A percentile compares a stretch with the other conserved stretches of the same genome.
Conservation (phyloP, 441 rosid species). For the Omphalea diandra region DNA sequence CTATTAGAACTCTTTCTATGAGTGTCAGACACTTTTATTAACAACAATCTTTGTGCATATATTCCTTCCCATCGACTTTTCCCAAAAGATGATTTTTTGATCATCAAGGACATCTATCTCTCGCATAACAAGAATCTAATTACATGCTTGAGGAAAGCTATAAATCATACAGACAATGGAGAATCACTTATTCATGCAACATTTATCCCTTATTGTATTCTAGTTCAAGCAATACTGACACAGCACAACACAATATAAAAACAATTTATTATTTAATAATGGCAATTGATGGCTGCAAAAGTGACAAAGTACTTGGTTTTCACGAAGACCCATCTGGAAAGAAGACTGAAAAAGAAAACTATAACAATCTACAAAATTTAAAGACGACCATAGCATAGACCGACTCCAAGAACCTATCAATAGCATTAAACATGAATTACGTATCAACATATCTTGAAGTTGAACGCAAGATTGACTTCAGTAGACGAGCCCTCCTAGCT, state of each 20-base stretch:
- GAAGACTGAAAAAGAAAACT: constrained; percentile 21
- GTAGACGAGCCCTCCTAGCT: too few relatives aligned
- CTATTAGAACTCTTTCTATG: constrained; percentile 38
- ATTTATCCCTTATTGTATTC: constrained; percentile 25
- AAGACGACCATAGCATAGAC: neutral
- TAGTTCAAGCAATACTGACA: constrained; percentile 22
- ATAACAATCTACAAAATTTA: constrained; percentile 3
- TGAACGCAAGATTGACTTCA: neutral
- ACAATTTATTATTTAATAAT: constrained; percentile 20
- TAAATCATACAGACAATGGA: constrained; percentile 6
- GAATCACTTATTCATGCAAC: constrained; percentile 31
- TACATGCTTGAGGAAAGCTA: constrained; percentile 26
- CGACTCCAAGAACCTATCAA: too few relatives aligned
- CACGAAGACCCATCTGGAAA: constrained; percentile 28
- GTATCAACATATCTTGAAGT: neutral
- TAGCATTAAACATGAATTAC: constrained; percentile 11
- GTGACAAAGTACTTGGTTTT: constrained; percentile 18
- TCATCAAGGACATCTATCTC: constrained; percentile 32
- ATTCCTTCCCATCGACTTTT: constrained; percentile 49
- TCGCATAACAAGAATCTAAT: constrained; percentile 45
- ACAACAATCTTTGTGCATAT: constrained; percentile 50
- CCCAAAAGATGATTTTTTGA: constrained; percentile 43
- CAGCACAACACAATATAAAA: too few relatives aligned
- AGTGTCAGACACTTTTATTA: constrained; percentile 45
- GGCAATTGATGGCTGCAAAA: constrained; percentile 19